Percentiles rank a stretch among this genome's conserved stretches.
phyloP scores from a whole-genome alignment of 139 green algal species.

The Volvox reticuliferus region DNA sequence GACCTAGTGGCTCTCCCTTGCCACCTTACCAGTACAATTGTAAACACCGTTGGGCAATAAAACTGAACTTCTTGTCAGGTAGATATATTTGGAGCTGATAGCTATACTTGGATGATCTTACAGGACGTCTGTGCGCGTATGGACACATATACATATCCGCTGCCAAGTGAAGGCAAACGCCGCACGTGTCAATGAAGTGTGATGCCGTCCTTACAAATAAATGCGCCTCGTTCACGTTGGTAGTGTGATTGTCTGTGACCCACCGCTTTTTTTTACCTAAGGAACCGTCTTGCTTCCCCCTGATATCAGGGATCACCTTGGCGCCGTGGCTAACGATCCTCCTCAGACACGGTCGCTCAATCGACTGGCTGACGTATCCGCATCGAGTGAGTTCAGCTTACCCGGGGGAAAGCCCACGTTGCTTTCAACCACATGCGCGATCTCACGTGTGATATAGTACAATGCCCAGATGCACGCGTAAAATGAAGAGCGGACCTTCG shows the following conservation, averaged over 20 bases:
- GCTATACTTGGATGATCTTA: background rate
- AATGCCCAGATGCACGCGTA: background rate
- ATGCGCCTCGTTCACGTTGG: background rate
- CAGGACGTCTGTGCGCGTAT: background rate
- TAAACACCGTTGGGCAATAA: conserved; percentile 17
- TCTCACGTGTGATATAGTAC: background rate
- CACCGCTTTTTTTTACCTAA: background rate
- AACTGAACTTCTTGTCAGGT: conserved; percentile 32
- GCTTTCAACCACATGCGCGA: background rate
- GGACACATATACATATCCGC: background rate
- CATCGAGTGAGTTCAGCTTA: conserved; percentile 46
- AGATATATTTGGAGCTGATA: background rate
- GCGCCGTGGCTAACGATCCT: conserved; percentile 56
- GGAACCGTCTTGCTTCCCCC: background rate
- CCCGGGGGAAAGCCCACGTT: background rate
- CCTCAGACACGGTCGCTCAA: conserved; percentile 22
- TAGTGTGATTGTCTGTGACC: background rate
- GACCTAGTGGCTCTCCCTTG: background rate
- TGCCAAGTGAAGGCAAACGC: background rate
- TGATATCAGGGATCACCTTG: conserved; percentile 63
- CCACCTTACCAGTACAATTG: conserved; percentile 12
- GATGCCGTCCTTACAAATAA: background rate
- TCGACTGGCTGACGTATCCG: conserved; percentile 63
- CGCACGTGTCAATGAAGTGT: background rate
- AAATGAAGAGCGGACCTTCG: no score